These are phyloP conservation scores for Kodamaea anthophila DNA, from an alignment of 1,139 yeast species.

Conservation along the genomic window DNA sequence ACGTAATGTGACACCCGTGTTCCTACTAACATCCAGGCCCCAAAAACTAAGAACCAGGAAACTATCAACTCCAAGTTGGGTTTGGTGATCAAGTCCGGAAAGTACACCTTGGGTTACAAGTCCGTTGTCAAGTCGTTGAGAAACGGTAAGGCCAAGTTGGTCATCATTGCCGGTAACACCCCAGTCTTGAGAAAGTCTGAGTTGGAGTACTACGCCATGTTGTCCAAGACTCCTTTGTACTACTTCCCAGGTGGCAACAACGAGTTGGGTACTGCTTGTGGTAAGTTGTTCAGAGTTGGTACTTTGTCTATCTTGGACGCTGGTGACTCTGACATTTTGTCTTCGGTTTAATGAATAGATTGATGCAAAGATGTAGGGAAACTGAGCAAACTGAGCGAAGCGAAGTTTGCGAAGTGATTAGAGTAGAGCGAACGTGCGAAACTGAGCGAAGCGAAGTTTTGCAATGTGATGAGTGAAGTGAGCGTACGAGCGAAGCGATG, in stretches of 20 bases:
- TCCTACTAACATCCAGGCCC: constrained; percentile 66
- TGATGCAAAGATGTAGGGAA: constrained; percentile 1
- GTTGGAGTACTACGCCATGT: constrained; percentile 99
- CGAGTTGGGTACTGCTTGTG: constrained; percentile 99
- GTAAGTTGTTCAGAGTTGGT: constrained; percentile 99
- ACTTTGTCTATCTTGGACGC: constrained; percentile 93
- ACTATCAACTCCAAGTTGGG: constrained; percentile 98
- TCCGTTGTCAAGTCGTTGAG: constrained; percentile 97
- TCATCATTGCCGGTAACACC: constrained; percentile 98
- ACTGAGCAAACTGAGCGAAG: too few relatives aligned
- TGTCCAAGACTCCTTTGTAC: constrained; percentile 97
- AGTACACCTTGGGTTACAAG: constrained; percentile 99
- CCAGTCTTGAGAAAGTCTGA: constrained; percentile 99
- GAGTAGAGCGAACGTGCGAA: too few relatives aligned
- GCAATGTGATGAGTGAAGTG: too few relatives aligned
- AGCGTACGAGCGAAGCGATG: too few relatives aligned
- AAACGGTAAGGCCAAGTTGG: constrained; percentile 98
- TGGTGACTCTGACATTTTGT: constrained; percentile 99
- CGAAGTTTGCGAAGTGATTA: too few relatives aligned
- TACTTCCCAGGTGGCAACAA: constrained; percentile 99
- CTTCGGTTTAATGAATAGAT: constrained; percentile 17
- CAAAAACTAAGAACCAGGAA: constrained; percentile 85
- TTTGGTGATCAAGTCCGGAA: constrained; percentile 98
- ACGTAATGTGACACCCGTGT: constrained; percentile 6
- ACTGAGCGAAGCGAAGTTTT: too few relatives aligned